Base-by-base conservation (phyloP, 768 basidiomycete species). In the Lepiota venenata region DNA sequence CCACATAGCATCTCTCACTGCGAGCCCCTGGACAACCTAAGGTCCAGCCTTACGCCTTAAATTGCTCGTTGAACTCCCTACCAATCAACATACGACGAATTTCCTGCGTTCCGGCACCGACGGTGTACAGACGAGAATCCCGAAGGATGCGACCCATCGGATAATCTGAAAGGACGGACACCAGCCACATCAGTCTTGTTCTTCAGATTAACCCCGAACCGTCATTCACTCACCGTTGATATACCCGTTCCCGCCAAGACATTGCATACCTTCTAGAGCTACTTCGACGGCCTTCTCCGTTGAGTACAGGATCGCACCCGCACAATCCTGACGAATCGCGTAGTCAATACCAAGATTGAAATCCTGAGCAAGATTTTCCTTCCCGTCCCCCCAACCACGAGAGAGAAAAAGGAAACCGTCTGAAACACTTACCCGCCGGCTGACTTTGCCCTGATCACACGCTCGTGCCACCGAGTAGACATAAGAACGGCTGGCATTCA, bases 41-140 rank as follows among this genome's bases (percentile, higher is more conserved):
- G 38, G 27, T 49, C 56, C 40, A n/a, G 41, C 39, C 20, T 57
- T 58, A 71, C 53, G 58, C 47, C 56, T 70, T 70, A 52, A 76
- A 71, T 64, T 90, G 78, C 57, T 86, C 76, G 64, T 95, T 97
- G 71, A 97, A 94, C 65, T 93, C 94, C 57, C 94, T 77, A 29
- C 94, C 94, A 55, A 97, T 96, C 55, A 96, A 71, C 93, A 95
- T 95, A 55, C 94, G 79, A 60, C 94, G 74, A 51, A 97, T 94
- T 74, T 96, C 94, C 67, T 97, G 95, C 20, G 94, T 94, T 15
- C 95, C 95, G n/a, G 95, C 95, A 22, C 95, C 95, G 55, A 98
- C 93, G 21, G 91, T 85, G 67, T 97, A 98, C 40, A 98, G 70
- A 60, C 92, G 75, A 14, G 94, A 80, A 65, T 98, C 95, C 45